A percentile compares a stretch with the other conserved stretches of the same genome.
phyloP scores from a whole-genome alignment of 768 basidiomycete genomes.

The Candolleomyces efflorescens region DNA sequence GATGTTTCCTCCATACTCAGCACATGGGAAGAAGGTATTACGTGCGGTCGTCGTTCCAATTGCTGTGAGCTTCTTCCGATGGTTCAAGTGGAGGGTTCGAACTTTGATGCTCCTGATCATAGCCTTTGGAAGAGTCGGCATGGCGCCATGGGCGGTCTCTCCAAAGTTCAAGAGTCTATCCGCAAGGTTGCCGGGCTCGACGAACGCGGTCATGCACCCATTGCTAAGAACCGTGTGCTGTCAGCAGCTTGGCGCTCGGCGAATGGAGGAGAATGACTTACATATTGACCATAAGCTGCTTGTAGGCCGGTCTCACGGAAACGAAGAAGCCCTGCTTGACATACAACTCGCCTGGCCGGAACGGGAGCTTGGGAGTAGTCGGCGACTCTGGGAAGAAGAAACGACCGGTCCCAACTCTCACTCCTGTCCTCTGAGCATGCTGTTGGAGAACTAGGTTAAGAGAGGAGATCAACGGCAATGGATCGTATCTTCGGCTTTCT shows the following conservation, averaged over 20 bases:
- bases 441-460: constrained; percentile 53
- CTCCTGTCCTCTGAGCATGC: constrained; percentile 36
- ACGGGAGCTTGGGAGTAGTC: constrained; percentile 14
- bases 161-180: constrained; percentile 48
- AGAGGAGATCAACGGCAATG: constrained; percentile 46
- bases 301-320: constrained; percentile 42
- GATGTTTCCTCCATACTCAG: constrained; percentile 35
- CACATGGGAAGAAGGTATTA: constrained; percentile 15
- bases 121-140: constrained; percentile 39
- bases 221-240: constrained; percentile 26
- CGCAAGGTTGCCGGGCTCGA: constrained; percentile 55
- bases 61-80: constrained; percentile 36
- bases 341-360: constrained; percentile 24
- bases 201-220: constrained; percentile 52
- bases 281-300: constrained; percentile 49
- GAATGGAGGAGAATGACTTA: constrained; percentile 14
- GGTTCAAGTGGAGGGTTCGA: constrained; percentile 48
- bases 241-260: neutral
- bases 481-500: constrained; percentile 37
- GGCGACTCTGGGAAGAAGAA: constrained; percentile 43
- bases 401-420: constrained; percentile 46
- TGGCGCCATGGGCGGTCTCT: constrained; percentile 31
- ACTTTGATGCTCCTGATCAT: constrained; percentile 55
- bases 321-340: constrained; percentile 41
- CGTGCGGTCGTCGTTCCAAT: constrained; percentile 15